These are phyloP conservation scores for Melampsora americana DNA, from an alignment of 1,284 basidiomycete species.

Conservation along the genomic window DNA sequence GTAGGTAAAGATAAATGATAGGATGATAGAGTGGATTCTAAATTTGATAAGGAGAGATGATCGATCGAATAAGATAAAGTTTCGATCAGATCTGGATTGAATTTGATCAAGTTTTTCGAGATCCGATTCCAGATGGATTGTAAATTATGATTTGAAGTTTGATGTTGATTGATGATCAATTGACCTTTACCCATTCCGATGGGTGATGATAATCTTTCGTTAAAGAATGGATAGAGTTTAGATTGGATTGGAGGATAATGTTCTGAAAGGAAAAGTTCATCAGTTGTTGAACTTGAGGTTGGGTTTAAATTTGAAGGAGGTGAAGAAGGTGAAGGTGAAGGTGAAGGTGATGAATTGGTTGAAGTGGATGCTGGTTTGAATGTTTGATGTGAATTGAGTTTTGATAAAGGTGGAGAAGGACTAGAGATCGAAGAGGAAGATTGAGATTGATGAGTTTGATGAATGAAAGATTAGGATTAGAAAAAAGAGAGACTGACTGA, in stretches of 20 bases:
- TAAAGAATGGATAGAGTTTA: slow-evolving; percentile 33
- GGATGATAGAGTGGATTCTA: too few relatives aligned
- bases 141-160: not conserved
- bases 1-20: slow-evolving; percentile 46
- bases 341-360: not conserved
- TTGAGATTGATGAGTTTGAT: too few relatives aligned
- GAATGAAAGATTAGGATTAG: not conserved
- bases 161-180: slow-evolving; percentile 4
- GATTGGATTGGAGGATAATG: slow-evolving; percentile 32
- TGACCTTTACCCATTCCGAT: slow-evolving; percentile 37
- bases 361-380: too few relatives aligned
- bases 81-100: slow-evolving; percentile 20
- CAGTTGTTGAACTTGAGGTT: slow-evolving; percentile 4
- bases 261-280: slow-evolving; percentile 43
- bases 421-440: too few relatives aligned
- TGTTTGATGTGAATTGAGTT: too few relatives aligned
- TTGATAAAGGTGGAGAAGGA: too few relatives aligned
- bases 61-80: slow-evolving; percentile 43
- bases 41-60: slow-evolving; percentile 3
- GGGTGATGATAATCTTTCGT: slow-evolving; percentile 20
- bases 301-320: not conserved
- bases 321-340: not conserved
- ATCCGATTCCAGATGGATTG: slow-evolving; percentile 19
- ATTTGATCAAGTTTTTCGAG: slow-evolving; percentile 10
- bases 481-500: not conserved